Evolutionary conservation across 2,329 filamentous ascomycete species (phyloP).

Genomic region (Fusarium papillatum): DNA sequence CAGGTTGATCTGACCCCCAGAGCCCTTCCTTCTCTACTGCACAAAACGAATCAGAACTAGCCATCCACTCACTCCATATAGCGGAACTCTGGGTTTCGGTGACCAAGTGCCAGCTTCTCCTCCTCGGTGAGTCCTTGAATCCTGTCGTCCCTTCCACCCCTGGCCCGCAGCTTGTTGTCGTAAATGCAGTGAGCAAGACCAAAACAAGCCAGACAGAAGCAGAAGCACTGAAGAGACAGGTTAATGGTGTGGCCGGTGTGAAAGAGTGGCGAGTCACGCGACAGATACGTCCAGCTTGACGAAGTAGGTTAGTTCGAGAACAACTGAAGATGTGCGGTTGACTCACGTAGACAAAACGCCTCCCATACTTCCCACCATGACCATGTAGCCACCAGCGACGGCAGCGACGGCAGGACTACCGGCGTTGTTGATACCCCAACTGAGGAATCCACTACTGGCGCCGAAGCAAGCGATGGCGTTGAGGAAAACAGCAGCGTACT

Average conservation of each 20-base stretch:
- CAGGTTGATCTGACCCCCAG: background rate
- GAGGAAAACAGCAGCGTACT: background rate
- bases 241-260: background rate
- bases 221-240: background rate
- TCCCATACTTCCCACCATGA: background rate
- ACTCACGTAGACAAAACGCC: background rate
- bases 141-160: background rate
- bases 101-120: background rate
- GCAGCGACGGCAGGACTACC: background rate
- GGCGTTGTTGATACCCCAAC: background rate
- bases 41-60: background rate
- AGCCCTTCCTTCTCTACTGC: background rate
- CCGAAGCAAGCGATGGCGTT: background rate
- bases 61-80: background rate
- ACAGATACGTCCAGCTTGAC: background rate
- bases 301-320: background rate
- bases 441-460: background rate
- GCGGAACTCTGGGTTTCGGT: background rate
- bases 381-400: background rate
- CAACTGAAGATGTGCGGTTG: background rate
- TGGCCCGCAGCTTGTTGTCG: background rate
- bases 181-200: background rate
- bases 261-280: background rate
- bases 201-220: background rate
- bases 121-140: background rate